Conservation (phyloP, 371 early-diverging fungal genomes). For the Circinella minor region DNA sequence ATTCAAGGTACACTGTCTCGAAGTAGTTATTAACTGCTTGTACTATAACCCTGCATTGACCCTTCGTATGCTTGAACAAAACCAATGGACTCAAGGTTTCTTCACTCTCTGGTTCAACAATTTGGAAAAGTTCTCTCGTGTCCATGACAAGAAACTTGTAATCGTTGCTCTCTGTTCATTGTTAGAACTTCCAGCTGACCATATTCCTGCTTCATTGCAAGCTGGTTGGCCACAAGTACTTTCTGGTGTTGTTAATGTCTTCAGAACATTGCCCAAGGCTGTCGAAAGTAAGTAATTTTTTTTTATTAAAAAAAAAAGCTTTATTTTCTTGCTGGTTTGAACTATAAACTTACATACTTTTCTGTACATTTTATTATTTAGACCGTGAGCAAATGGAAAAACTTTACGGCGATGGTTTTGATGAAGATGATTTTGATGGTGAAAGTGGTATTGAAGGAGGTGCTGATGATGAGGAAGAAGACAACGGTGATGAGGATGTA, state of each 20-base stretch:
- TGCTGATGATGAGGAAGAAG: slow-evolving; percentile 44
- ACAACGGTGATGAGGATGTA: slow-evolving; percentile 55
- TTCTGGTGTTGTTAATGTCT: slow-evolving; percentile 68
- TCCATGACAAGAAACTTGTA: slow-evolving; percentile 92
- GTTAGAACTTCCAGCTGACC: slow-evolving; percentile 68
- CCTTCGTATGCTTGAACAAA: slow-evolving; percentile 76
- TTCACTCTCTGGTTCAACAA: slow-evolving; percentile 82
- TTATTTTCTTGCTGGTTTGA: too few species aligned
- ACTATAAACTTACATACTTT: not conserved
- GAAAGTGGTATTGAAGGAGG: slow-evolving; percentile 48
- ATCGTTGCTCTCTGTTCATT: slow-evolving; percentile 81
- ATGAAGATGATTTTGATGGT: slow-evolving; percentile 64
- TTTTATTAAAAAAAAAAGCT: too few species aligned
- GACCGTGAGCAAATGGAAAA: slow-evolving; percentile 70
- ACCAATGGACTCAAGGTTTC: slow-evolving; percentile 76
- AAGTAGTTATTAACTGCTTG: slow-evolving; percentile 79
- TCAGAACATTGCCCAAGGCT: slow-evolving; percentile 80
- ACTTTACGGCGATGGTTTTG: slow-evolving; percentile 65
- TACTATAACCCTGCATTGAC: slow-evolving; percentile 85
- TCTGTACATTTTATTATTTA: slow-evolving; percentile 24
- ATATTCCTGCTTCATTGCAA: slow-evolving; percentile 74
- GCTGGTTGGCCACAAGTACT: slow-evolving; percentile 76
- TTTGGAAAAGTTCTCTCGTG: slow-evolving; percentile 75
- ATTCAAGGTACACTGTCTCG: slow-evolving; percentile 64
- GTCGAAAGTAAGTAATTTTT: slow-evolving; percentile 72